A percentile compares a stretch with the other conserved stretches of the same genome.
Evolutionary conservation across 805 yeast genomes (phyloP).

Genomic region (Torulaspora maleeae): DNA sequence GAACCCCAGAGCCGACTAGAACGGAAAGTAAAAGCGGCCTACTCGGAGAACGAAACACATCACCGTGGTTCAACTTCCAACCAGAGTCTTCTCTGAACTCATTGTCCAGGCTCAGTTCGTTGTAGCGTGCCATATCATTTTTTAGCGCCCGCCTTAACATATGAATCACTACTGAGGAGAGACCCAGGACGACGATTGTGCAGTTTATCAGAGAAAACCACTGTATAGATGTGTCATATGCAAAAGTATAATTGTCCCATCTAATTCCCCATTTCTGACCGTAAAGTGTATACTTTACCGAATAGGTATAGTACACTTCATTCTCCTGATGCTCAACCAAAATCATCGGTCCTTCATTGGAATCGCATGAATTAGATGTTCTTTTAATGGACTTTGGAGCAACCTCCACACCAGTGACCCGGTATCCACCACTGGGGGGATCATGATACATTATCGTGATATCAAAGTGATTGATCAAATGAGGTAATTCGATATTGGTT

Average conservation of each 20-base stretch:
- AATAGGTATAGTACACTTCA: conserved; percentile 74
- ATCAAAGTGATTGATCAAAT: conserved; percentile 76
- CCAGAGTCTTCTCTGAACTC: conserved; percentile 91
- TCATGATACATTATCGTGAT: conserved; percentile 78
- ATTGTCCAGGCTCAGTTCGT: conserved; percentile 81
- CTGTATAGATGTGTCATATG: conserved; percentile 87
- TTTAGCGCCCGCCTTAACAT: conserved; percentile 73
- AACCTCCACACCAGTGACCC: conserved; percentile 89
- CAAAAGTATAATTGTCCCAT: conserved; percentile 95
- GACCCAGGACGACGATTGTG: conserved; percentile 69
- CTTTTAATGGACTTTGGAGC: conserved; percentile 57
- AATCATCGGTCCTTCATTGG: conserved; percentile 39
- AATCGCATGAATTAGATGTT: conserved; percentile 37
- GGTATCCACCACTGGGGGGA: conserved; percentile 58
- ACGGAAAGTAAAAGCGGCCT: conserved; percentile 68
- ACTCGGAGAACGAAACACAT: conserved; percentile 82
- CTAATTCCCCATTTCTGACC: conserved; percentile 92
- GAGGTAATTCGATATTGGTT: conserved; percentile 41
- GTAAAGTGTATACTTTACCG: conserved; percentile 67
- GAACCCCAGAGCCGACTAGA: conserved; percentile 83
- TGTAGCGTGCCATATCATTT: conserved; percentile 82
- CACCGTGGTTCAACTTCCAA: conserved; percentile 95
- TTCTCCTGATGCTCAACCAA: conserved; percentile 50
- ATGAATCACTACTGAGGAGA: conserved; percentile 74
- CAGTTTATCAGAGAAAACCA: conserved; percentile 93